Evolutionary conservation across 1,284 basidiomycete genomes (phyloP).

Genomic region (Uromyces viciae-fabae): DNA sequence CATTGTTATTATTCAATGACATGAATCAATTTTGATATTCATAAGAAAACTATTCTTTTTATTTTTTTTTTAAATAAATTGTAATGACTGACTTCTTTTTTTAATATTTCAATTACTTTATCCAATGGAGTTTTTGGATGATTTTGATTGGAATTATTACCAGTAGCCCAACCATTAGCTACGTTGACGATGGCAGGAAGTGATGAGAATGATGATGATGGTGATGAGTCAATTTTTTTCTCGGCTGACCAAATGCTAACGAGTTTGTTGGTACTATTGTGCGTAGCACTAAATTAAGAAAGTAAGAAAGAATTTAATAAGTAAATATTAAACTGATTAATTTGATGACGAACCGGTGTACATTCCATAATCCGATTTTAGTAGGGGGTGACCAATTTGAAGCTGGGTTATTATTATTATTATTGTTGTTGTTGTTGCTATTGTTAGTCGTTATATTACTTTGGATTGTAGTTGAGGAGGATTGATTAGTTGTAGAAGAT

Average conservation of each 20-base stretch:
- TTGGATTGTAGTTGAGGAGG: background rate
- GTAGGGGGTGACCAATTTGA: conserved; percentile 21
- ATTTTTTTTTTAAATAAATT: background rate
- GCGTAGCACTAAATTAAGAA: conserved; percentile 14
- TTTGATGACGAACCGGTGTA: conserved; percentile 19
- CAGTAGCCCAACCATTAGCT: conserved; percentile 19
- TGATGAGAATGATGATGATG: conserved; percentile 17
- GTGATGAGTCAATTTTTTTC: conserved; percentile 33
- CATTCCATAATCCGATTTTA: conserved; percentile 32
- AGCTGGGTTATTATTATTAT: background rate
- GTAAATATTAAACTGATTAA: too few relatives aligned
- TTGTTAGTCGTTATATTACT: too few relatives aligned
- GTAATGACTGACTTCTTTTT: conserved; percentile 25
- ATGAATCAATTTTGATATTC: background rate
- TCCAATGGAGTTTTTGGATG: conserved; percentile 36
- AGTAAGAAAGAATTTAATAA: background rate
- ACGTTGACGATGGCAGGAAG: conserved; percentile 1
- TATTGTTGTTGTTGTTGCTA: background rate
- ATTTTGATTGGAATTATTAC: background rate
- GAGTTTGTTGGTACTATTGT: conserved; percentile 36
- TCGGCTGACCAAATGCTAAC: conserved; percentile 40
- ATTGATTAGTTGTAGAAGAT: background rate
- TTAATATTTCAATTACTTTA: conserved; percentile 26
- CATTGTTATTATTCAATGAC: background rate
- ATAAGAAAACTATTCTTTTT: too few relatives aligned